Evolutionary conservation across 2,329 filamentous ascomycete genomes (phyloP), one percentile per base, ranked within the genome.

Genomic region (Curvularia sp.): DNA sequence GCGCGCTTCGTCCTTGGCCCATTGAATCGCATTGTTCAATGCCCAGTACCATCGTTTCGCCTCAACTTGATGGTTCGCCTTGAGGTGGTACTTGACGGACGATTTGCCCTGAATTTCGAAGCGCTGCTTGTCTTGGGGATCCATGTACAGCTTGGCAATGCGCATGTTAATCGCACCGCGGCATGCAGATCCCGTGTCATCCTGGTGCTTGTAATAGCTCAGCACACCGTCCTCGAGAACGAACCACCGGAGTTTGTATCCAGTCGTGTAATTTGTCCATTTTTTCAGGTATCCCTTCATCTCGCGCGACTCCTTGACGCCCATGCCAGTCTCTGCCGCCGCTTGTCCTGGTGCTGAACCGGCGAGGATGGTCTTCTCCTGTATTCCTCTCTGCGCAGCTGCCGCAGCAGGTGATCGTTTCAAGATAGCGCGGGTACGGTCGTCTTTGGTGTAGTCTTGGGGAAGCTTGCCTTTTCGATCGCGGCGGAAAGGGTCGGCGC

Each of bases 251-350:
- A 99, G 78, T 80, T 99, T 97, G 80, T 97, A 99, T 8, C 95
- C 95, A 74, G 91, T 93, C 21, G 94, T 93, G 76, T 99, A 99
- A 76, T 99, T 99, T 47, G 95, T 99, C 95, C 95, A 99, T 77
- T 99, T 99, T 80, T 97, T 98, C 55, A 99, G 82, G 76, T 98
- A 99, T 6, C 95, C 95, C 80, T 96, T 97, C 91, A 99, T 98
- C 78, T 98, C 94, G 47, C 93, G 86, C 18, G 91, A 90, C 73
- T 99, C 95, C 66, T 94, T 93, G 15, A 90, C 89, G 25, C 90
- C 90, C 57, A 86, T 77, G 15, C 82, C 80, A 48, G 77, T 77
- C 36, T 87, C 86, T 1, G 86, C 81, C 64, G 90, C 85, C 9
- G 84, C 81, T 15, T 87, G 82, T 25, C 86, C 81, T 8, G 82